Conservation (phyloP, 257 asterid species). For the Nicotiana noctiflora region DNA sequence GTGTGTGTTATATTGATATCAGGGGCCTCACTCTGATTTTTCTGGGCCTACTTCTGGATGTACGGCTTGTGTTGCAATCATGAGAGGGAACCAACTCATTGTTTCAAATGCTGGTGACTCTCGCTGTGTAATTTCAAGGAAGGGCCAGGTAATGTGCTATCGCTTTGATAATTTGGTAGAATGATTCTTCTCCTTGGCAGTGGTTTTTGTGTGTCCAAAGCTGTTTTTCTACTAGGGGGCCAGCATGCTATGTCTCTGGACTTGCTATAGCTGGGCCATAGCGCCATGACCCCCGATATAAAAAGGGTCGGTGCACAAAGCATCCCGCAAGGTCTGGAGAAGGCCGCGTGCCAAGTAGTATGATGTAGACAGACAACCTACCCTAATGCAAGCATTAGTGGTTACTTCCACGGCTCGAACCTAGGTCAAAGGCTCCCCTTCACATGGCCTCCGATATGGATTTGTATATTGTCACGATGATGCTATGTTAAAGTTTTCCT, state of each 20-base stretch:
- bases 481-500: neutral
- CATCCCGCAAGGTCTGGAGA: no score
- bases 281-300: neutral
- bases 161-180: neutral
- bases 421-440: no score
- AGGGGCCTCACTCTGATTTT: slow-evolving; percentile 98
- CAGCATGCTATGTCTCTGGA: neutral
- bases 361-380: no score
- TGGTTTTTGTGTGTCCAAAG: neutral
- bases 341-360: no score
- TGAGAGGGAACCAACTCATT: slow-evolving; percentile 69
- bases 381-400: no score
- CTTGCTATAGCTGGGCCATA: slow-evolving; percentile 2
- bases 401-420: no score
- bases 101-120: slow-evolving; percentile 99
- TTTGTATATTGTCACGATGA: neutral
- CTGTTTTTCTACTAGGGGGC: neutral
- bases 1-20: slow-evolving; percentile 13
- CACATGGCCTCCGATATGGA: neutral
- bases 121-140: slow-evolving; percentile 93
- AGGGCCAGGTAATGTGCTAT: slow-evolving; percentile 67
- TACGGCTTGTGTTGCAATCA: slow-evolving; percentile 86
- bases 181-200: neutral
- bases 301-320: no score
- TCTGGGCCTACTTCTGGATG: slow-evolving; percentile 95